These are phyloP conservation scores for Erodium texanum DNA, from an alignment of 441 rosid species.

Conservation along the genomic window DNA sequence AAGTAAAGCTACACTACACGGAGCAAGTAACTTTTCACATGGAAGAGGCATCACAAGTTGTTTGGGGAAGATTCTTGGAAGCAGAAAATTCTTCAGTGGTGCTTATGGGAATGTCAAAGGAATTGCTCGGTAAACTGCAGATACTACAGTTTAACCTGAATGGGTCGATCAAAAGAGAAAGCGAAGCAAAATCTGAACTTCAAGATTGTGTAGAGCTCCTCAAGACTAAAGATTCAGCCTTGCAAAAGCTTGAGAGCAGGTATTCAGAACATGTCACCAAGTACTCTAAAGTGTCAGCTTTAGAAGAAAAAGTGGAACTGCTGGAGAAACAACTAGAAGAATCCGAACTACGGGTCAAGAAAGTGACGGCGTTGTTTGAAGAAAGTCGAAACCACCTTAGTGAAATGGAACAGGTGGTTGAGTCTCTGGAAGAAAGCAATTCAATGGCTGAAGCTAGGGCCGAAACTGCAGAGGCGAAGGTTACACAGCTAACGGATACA, in stretches of 20 bases:
- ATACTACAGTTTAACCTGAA: constrained; percentile 59
- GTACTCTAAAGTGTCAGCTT: constrained; percentile 43
- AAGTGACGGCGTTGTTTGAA: constrained; percentile 38
- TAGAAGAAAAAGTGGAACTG: constrained; percentile 34
- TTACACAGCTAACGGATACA: constrained; percentile 49
- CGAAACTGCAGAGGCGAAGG: constrained; percentile 61
- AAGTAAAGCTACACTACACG: constrained; percentile 60
- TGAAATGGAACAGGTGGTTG: constrained; percentile 57
- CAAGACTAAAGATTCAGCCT: constrained; percentile 34
- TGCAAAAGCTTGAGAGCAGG: constrained; percentile 18
- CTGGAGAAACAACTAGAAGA: constrained; percentile 40
- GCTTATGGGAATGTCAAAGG: constrained; percentile 80
- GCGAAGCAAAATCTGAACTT: constrained; percentile 44
- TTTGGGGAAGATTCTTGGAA: constrained; percentile 86
- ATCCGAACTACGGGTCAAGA: constrained; percentile 37
- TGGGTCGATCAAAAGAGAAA: constrained; percentile 53
- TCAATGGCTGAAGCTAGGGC: constrained; percentile 63
- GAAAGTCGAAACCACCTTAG: constrained; percentile 54
- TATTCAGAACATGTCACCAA: constrained; percentile 24
- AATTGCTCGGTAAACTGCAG: constrained; percentile 54
- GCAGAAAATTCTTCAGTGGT: constrained; percentile 84
- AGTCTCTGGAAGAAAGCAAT: constrained; percentile 53
- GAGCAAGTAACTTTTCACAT: constrained; percentile 70
- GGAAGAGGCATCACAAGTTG: constrained; percentile 92
- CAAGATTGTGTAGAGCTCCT: constrained; percentile 36